Conservation (phyloP, 2,329 filamentous ascomycete genomes). For the Penicillium sp. region DNA sequence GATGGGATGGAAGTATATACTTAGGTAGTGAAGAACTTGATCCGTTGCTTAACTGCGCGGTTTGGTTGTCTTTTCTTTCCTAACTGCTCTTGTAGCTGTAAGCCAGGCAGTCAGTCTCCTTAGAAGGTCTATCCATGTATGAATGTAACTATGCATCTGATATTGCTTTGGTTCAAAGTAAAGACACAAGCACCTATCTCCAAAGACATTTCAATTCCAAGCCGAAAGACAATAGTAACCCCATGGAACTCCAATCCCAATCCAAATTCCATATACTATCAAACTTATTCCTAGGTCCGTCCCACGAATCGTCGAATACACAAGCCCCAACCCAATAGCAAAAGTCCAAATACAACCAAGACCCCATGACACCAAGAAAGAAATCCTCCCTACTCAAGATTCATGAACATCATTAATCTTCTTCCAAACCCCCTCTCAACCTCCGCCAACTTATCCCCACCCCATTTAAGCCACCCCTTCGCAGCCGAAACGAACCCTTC, state of each 20-base stretch:
- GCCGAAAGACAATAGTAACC: not conserved
- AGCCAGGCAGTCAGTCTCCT: too few species aligned
- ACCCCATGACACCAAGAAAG: not conserved
- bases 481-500: constrained; percentile 40
- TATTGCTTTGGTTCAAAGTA: too few species aligned
- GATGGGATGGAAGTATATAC: constrained; percentile 6
- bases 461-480: constrained; percentile 42
- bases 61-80: not conserved
- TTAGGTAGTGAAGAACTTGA: not conserved
- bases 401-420: constrained; percentile 42
- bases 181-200: not conserved
- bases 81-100: not conserved
- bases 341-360: not conserved
- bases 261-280: too few species aligned
- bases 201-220: not conserved
- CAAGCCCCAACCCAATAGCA: not conserved
- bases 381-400: constrained; percentile 1
- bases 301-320: not conserved
- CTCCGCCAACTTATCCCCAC: constrained; percentile 43
- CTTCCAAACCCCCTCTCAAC: constrained; percentile 49
- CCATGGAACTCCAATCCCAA: not conserved
- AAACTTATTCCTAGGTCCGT: too few species aligned
- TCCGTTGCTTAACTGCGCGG: not conserved
- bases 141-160: too few species aligned
- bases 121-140: too few species aligned